These are phyloP conservation scores for Mycena floridula DNA, from an alignment of 768 basidiomycete genomes.

Conservation along the genomic window DNA sequence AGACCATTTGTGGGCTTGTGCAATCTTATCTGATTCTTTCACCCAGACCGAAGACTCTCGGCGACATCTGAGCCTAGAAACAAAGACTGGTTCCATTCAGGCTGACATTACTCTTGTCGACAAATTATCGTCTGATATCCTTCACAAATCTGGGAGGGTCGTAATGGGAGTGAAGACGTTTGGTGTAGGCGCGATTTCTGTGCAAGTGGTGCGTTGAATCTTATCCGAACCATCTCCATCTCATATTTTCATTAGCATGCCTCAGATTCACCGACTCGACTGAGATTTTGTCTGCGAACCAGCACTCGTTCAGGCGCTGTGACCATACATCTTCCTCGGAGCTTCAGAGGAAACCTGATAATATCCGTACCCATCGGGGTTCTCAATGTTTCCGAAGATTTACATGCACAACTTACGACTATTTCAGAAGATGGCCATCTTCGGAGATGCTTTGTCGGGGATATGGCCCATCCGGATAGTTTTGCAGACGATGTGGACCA, in stretches of 20 bases:
- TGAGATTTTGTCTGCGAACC: slow-evolving; percentile 3
- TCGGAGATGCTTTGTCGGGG: slow-evolving; percentile 36
- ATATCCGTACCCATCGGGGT: slow-evolving; percentile 26
- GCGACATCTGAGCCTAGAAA: slow-evolving; percentile 10
- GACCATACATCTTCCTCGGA: slow-evolving; percentile 29
- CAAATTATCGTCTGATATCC: slow-evolving; percentile 6
- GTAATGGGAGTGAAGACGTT: background rate
- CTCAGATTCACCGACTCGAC: background rate
- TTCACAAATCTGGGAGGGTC: background rate
- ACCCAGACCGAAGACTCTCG: slow-evolving; percentile 3
- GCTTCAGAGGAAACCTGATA: slow-evolving; percentile 32
- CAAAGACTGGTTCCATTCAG: slow-evolving; percentile 11
- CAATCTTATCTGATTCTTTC: too few species aligned
- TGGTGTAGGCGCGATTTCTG: background rate
- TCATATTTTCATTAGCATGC: slow-evolving; percentile 3
- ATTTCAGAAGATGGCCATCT: slow-evolving; percentile 26
- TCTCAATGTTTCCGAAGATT: slow-evolving; percentile 25
- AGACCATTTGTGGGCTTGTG: too few species aligned
- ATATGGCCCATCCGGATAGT: slow-evolving; percentile 22
- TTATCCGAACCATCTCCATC: slow-evolving; percentile 1
- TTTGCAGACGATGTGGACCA: slow-evolving; percentile 30
- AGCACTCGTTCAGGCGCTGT: slow-evolving; percentile 23
- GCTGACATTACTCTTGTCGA: slow-evolving; percentile 12
- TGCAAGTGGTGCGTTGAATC: background rate
- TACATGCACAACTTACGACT: slow-evolving; percentile 22